Evolutionary conservation across 495 filamentous ascomycete genomes (phyloP).

Genomic region (Trichoderma gamsii): DNA sequence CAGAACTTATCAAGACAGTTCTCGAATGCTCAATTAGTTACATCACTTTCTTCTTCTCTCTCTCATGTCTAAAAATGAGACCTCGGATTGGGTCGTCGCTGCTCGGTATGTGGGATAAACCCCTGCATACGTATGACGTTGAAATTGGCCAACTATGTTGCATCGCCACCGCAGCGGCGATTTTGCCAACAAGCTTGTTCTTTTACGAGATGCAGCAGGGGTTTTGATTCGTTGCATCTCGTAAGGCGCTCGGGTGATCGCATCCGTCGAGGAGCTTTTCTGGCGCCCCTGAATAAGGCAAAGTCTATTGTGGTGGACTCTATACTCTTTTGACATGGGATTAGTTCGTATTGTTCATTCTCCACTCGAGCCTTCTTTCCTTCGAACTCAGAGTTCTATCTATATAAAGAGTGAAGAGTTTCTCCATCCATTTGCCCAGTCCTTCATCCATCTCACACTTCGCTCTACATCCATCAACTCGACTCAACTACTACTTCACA

Average conservation of each 20-base stretch:
- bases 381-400: background rate
- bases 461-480: background rate
- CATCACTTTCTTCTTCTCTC: background rate
- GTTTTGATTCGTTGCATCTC: background rate
- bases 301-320: background rate
- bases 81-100: background rate
- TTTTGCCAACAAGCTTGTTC: background rate
- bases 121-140: background rate
- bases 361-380: background rate
- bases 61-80: background rate
- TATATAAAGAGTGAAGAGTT: background rate
- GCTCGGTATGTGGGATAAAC: background rate
- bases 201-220: conserved; percentile 5
- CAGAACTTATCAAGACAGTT: background rate
- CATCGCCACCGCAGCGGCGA: conserved; percentile 7
- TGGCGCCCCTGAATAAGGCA: background rate
- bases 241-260: conserved; percentile 2
- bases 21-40: background rate
- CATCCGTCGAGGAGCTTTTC: background rate
- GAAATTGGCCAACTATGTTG: background rate
- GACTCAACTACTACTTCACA: background rate
- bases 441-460: background rate
- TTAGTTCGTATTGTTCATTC: background rate
- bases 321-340: background rate
- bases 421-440: background rate